These are phyloP conservation scores for Cokeromyces recurvatus DNA, from an alignment of 371 early-diverging fungal genomes.

Conservation along the genomic window DNA sequence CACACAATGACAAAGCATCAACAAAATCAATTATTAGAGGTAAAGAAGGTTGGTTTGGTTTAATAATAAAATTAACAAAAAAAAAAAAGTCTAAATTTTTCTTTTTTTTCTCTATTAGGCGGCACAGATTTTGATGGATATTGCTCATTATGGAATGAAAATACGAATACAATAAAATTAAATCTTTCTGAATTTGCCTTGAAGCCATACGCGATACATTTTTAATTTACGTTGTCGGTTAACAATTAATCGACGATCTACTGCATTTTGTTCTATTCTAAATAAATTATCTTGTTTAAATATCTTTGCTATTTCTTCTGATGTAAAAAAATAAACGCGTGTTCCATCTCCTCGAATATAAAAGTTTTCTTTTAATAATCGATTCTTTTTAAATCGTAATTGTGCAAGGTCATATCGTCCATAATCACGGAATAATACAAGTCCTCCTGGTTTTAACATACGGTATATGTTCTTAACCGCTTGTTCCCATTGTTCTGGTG, in stretches of 20 bases:
- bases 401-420: slow-evolving; percentile 86
- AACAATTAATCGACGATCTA: slow-evolving; percentile 92
- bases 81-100: background rate
- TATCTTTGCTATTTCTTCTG: slow-evolving; percentile 50
- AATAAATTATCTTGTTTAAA: slow-evolving; percentile 44
- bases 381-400: slow-evolving; percentile 68
- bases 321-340: slow-evolving; percentile 62
- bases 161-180: too few species aligned
- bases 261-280: slow-evolving; percentile 79
- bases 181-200: slow-evolving; percentile 89
- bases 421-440: slow-evolving; percentile 86
- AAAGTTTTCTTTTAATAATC: slow-evolving; percentile 61
- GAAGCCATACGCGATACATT: slow-evolving; percentile 98
- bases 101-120: slow-evolving; percentile 36
- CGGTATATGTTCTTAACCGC: slow-evolving; percentile 64
- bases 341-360: slow-evolving; percentile 90
- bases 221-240: slow-evolving; percentile 90
- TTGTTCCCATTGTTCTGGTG: slow-evolving; percentile 74
- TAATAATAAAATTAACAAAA: too few species aligned
- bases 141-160: slow-evolving; percentile 44
- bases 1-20: slow-evolving; percentile 37
- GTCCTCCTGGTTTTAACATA: slow-evolving; percentile 72
- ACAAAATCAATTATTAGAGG: slow-evolving; percentile 45
- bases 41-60: too few species aligned
- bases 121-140: slow-evolving; percentile 51